Base-by-base conservation (phyloP, 2,329 filamentous ascomycete species). In the Xylaria polymorpha region DNA sequence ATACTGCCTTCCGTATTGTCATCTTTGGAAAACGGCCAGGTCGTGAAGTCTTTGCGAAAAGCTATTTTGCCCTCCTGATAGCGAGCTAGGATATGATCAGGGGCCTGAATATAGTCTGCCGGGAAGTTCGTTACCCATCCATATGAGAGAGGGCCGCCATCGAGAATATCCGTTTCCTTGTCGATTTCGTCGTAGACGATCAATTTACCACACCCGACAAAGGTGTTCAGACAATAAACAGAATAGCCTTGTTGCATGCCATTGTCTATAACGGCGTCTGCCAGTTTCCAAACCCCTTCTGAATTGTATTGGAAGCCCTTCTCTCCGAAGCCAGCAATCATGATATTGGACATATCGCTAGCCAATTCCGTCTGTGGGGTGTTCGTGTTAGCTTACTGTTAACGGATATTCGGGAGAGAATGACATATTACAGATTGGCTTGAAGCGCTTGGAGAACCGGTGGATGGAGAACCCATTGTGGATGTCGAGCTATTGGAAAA, bases 71-170 rank as follows among this genome's bases (percentile, higher is more conserved):
- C 0, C 1, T 12, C 1, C 20, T 9, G n/a, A 18, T 67, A 67
- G 5, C 14, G n/a, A 4, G 1, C 1, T 4, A 46, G 7, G 5
- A 20, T 8, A 1, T 29, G 0, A 1, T 12, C 10, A 0, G 66
- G 32, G 1, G 60, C 46, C 15, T 3, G 1, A 9, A 20, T 2
- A 50, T 25, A 60, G 4, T 32, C 15, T 2, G 9, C 6, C 6
- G 66, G 55, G 12, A 56, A 48, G 55, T 67, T 41, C 3, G 66
- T 67, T 32, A 56, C 57, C 66, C 66, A 67, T 14, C 60, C 60
- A 4, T 1, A 6, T 2, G 60, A 6, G 7, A 67, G 7, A 35
- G 55, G 20, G 15, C 66, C 66, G 4, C 66, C 66, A 5, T 25
- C 6, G 1, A 64, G 53, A 18, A 56, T 4, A 6, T 60, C 60